These are phyloP conservation scores for Maudiozyma serrabonitensis DNA, from an alignment of 805 yeast species.

Conservation along the genomic window DNA sequence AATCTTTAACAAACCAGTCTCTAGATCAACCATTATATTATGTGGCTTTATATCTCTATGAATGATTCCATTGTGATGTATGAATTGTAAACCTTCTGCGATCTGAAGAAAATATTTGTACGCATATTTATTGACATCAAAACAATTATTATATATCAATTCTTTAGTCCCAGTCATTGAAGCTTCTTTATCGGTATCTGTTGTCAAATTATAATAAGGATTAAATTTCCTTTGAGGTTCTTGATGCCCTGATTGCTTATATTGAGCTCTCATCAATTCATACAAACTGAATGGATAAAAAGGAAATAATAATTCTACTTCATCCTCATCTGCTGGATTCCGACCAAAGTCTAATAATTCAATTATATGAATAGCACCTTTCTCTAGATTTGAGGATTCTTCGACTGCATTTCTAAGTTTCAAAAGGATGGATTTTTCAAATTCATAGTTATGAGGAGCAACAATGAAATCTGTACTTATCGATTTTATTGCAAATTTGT, in stretches of 20 bases:
- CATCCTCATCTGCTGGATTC: conserved; percentile 6
- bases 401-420: conserved; percentile 5
- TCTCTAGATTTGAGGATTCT: neutral
- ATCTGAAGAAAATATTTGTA: conserved; percentile 57
- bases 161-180: neutral
- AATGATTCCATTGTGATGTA: conserved; percentile 82
- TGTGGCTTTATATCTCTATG: conserved; percentile 94
- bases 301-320: conserved; percentile 13
- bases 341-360: conserved; percentile 8
- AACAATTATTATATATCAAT: conserved; percentile 11
- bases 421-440: conserved; percentile 17
- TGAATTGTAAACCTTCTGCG: conserved; percentile 64
- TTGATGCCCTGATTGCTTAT: conserved; percentile 3
- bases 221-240: conserved; percentile 6
- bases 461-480: conserved; percentile 16
- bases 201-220: conserved; percentile 12
- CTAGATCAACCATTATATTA: conserved; percentile 38
- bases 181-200: neutral
- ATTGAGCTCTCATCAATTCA: conserved; percentile 15
- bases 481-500: conserved; percentile 15
- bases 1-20: conserved; percentile 34
- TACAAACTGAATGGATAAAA: conserved; percentile 11
- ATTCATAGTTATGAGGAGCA: conserved; percentile 24
- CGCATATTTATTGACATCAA: conserved; percentile 12
- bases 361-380: conserved; percentile 8